phyloP scores from a whole-genome alignment of 2,329 filamentous ascomycete genomes.

The Knoxdaviesia proteae region DNA sequence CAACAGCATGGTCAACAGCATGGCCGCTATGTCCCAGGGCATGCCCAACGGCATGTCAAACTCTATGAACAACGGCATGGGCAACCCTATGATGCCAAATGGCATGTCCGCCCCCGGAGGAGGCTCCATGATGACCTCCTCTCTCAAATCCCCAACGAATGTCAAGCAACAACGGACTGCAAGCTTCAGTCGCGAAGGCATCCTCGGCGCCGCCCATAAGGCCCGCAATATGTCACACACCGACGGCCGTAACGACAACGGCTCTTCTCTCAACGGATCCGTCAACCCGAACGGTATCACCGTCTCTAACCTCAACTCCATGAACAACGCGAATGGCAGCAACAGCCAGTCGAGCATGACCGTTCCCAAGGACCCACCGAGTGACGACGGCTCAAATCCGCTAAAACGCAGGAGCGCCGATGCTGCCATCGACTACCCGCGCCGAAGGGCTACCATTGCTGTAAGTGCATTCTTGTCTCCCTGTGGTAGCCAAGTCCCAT shows the following conservation, averaged over 20 bases:
- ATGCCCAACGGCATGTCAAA: too few relatives aligned
- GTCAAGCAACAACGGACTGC: slow-evolving; percentile 25
- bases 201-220: slow-evolving; percentile 31
- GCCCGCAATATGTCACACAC: slow-evolving; percentile 33
- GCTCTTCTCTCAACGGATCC: too few relatives aligned
- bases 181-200: slow-evolving; percentile 32
- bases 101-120: too few relatives aligned
- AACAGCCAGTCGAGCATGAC: too few relatives aligned
- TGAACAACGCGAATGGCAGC: too few relatives aligned
- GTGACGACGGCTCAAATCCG: slow-evolving; percentile 34
- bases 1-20: too few relatives aligned
- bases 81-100: too few relatives aligned
- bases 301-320: too few relatives aligned
- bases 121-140: background rate
- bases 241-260: slow-evolving; percentile 21
- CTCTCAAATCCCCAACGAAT: slow-evolving; percentile 29
- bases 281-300: too few relatives aligned
- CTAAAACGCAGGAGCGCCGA: slow-evolving; percentile 42
- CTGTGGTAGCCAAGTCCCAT: background rate
- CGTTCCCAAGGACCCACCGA: slow-evolving; percentile 13
- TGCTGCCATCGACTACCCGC: slow-evolving; percentile 39
- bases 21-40: too few relatives aligned
- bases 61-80: too few relatives aligned
- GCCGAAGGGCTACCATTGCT: slow-evolving; percentile 43
- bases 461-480: slow-evolving; percentile 20